These are phyloP conservation scores for apple (Malus domestica) DNA, from an alignment of 306 rosid species.

Conservation along the genomic window ASM211411v1 NC_041798.1:37396001-37396500, in stretches of 20 bases:
- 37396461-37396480: slow-evolving; percentile 26
- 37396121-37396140: neutral
- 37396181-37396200: slow-evolving; percentile 73
- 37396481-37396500: neutral
- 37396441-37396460: slow-evolving; percentile 57
- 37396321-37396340: slow-evolving; percentile 72
- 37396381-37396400: slow-evolving; percentile 91
- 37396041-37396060: slow-evolving; percentile 87
- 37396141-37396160: neutral
- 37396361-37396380: slow-evolving; percentile 47
- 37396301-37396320: slow-evolving; percentile 79
- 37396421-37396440: slow-evolving; percentile 96
- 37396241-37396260: slow-evolving; percentile 85
- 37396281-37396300: slow-evolving; percentile 47
- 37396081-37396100: slow-evolving; percentile 16
- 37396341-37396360: slow-evolving; percentile 94
- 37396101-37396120: neutral
- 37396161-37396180: slow-evolving; percentile 57
- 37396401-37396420: slow-evolving; percentile 97
- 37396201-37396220: slow-evolving; percentile 66
- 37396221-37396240: slow-evolving; percentile 65
- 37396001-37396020: slow-evolving; percentile 83
- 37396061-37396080: slow-evolving; percentile 92
- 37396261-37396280: slow-evolving; percentile 43
- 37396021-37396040: slow-evolving; percentile 67